Conservation (phyloP, 805 yeast species). For the Candida maris region DNA sequence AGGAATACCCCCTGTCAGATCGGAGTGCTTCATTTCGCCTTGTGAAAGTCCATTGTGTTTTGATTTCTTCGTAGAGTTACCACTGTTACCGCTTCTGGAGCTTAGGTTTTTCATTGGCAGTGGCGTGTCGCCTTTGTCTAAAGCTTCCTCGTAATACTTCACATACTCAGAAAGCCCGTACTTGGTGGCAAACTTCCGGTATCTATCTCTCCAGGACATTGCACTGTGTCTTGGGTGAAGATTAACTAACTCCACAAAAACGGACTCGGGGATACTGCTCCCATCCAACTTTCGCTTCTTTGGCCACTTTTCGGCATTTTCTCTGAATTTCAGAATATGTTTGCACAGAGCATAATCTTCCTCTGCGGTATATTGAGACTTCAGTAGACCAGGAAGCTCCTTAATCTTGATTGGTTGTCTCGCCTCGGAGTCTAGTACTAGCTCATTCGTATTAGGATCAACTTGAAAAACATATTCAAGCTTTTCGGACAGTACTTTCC, state of each 20-base stretch:
- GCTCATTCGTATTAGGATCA: conserved; percentile 39
- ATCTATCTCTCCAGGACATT: conserved; percentile 81
- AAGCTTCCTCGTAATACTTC: conserved; percentile 45
- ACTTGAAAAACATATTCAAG: conserved; percentile 48
- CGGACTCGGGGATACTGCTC: conserved; percentile 32
- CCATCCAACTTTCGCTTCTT: conserved; percentile 23
- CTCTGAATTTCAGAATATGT: conserved; percentile 21
- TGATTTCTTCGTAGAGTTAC: conserved; percentile 18
- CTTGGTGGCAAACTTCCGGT: conserved; percentile 61
- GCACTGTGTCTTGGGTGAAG: conserved; percentile 52
- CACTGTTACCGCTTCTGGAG: conserved; percentile 37
- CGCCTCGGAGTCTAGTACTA: conserved; percentile 38
- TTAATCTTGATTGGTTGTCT: conserved; percentile 39
- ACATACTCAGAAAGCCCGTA: conserved; percentile 60
- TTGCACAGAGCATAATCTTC: conserved; percentile 64
- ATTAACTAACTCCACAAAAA: conserved; percentile 38
- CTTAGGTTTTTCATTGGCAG: conserved; percentile 57
- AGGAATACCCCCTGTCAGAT: conserved; percentile 5
- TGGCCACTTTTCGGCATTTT: conserved; percentile 17
- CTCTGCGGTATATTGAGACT: conserved; percentile 61
- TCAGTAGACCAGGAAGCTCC: conserved; percentile 47
- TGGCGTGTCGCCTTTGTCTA: conserved; percentile 38
- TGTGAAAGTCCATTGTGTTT: conserved; percentile 7
- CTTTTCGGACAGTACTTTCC: conserved; percentile 40
- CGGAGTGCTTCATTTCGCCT: conserved; percentile 3